Base-by-base conservation (phyloP, 2,329 filamentous ascomycete genomes). In the Colletotrichum sp. region DNA sequence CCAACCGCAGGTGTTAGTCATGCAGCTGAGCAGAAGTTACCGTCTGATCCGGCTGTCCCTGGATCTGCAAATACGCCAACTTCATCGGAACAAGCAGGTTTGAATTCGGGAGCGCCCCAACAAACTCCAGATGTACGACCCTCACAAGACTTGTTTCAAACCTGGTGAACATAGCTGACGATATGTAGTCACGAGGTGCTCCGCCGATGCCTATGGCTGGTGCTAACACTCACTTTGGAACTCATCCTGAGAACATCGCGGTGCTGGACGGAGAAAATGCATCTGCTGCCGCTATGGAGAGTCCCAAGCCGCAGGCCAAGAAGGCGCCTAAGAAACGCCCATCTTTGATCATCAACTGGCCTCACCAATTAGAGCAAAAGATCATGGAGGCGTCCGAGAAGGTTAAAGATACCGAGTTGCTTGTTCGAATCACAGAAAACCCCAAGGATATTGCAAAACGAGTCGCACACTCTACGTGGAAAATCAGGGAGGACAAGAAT, bases 201-300 rank as follows among this genome's bases (percentile, higher is more conserved):
- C 43, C 74, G 1, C 82, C 82, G 11, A 75, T 81, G 71, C 83
- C 84, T 6, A 80, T 85, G 33, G 75, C 77, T 13, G 80, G 83
- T 51, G 77, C 83, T 21, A 82, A 84, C 62, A 85, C 83, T 3
- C 84, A 79, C 69, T 84, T 86, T 73, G 80, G 81, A 57, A 55
- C 75, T 8, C 68, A 66, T n/a, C 55, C 59, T 13, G 68, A 62
- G 33, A 63, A 43, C 11, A 76, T 61, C 3, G 36, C 63, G 31
- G 65, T 54, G 7, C 16, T 66, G 7, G 58, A 57, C 5, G 51
- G 29, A 13, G 8, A 18, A 2, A 63, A 70, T 16, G 3, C 33
- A 31, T 11, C 33, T 11, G 16, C 36, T 31, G 36, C 21, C 18
- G 13, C 61, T n/a, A 36, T 15, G 8, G 11, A 63, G 11, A 47